Evolutionary conservation across 1,284 basidiomycete genomes (phyloP).

Genomic region (Ceratobasidium sp.): DNA sequence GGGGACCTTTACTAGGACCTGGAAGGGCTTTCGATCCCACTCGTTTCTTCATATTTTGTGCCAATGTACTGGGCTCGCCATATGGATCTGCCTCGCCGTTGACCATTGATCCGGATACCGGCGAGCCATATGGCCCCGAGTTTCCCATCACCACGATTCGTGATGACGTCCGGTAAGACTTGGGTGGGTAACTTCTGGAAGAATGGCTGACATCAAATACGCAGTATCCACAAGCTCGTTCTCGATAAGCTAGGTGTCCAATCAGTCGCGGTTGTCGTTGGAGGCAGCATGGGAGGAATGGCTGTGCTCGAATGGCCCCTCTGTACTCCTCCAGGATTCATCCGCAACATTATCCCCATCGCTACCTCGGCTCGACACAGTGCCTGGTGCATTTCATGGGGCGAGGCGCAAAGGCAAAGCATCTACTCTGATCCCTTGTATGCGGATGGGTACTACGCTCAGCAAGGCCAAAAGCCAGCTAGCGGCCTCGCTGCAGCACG

Average conservation of each 20-base stretch:
- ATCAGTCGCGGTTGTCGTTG: slow-evolving; percentile 88
- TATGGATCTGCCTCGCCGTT: slow-evolving; percentile 93
- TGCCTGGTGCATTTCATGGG: slow-evolving; percentile 99
- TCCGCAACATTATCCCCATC: slow-evolving; percentile 85
- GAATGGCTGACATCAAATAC: slow-evolving; percentile 27
- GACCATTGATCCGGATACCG: slow-evolving; percentile 79
- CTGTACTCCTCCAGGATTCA: slow-evolving; percentile 80
- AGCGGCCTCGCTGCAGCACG: slow-evolving; percentile 90
- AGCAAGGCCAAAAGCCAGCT: slow-evolving; percentile 72
- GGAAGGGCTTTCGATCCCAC: slow-evolving; percentile 90
- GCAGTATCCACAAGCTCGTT: slow-evolving; percentile 85
- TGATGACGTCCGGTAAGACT: slow-evolving; percentile 83
- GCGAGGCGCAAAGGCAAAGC: slow-evolving; percentile 94
- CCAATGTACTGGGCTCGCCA: slow-evolving; percentile 91
- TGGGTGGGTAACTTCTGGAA: not conserved
- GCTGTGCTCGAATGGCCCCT: slow-evolving; percentile 95
- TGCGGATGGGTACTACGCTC: slow-evolving; percentile 82
- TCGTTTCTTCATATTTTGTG: slow-evolving; percentile 93
- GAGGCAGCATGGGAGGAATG: slow-evolving; percentile 99
- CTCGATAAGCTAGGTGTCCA: slow-evolving; percentile 84
- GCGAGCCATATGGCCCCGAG: slow-evolving; percentile 85
- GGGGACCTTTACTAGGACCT: slow-evolving; percentile 93
- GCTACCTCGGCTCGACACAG: slow-evolving; percentile 94
- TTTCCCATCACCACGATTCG: slow-evolving; percentile 92
- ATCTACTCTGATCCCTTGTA: slow-evolving; percentile 96